Percentiles rank a stretch among this genome's conserved stretches.
Evolutionary conservation across 2,329 filamentous ascomycete species (phyloP).

Genomic region (Apiospora pterosperma): DNA sequence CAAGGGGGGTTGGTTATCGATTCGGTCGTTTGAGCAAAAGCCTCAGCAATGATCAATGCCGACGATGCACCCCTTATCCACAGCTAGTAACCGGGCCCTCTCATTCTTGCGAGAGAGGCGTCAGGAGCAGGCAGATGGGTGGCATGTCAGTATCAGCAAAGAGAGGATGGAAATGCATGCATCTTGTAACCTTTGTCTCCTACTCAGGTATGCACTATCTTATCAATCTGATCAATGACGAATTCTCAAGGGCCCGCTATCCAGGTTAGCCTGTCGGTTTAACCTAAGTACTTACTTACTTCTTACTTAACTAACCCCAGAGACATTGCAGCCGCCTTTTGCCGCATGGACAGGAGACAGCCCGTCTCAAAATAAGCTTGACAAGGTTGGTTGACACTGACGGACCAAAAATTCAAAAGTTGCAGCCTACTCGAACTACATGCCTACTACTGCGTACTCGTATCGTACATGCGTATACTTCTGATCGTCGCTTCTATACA

Average conservation of each 20-base stretch:
- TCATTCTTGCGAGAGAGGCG: neutral
- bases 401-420: neutral
- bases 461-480: too few species aligned
- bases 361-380: neutral
- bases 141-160: neutral
- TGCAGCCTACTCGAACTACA: neutral
- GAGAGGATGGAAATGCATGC: neutral
- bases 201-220: neutral
- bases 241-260: neutral
- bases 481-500: neutral
- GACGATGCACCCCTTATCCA: neutral
- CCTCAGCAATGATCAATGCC: neutral
- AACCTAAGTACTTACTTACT: too few species aligned
- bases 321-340: neutral
- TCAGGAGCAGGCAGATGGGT: neutral
- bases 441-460: neutral
- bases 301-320: too few species aligned
- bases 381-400: neutral
- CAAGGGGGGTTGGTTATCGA: too few species aligned
- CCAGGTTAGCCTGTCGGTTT: neutral
- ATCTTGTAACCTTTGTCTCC: too few species aligned
- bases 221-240: conserved; percentile 4
- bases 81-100: neutral
- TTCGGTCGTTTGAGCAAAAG: too few species aligned
- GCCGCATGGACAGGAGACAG: neutral